Conservation (phyloP, 139 green algal species). For the Marvania coccoides region DNA sequence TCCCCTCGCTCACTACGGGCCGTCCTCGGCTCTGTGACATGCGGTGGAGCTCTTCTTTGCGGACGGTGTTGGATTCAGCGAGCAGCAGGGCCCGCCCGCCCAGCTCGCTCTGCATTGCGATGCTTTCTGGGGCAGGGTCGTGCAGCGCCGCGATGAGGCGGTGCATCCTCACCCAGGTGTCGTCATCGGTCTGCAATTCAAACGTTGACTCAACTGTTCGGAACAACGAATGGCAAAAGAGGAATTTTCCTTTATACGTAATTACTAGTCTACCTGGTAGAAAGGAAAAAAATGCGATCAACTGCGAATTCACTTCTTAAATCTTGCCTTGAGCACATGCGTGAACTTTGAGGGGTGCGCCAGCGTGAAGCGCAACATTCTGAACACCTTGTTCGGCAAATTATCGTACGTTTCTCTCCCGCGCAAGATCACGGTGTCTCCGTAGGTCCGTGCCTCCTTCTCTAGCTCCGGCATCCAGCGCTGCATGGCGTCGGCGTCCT, state of each 20-base stretch:
- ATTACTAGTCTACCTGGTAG: too few species aligned
- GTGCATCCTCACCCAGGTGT: slow-evolving; percentile 39
- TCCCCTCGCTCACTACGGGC: slow-evolving; percentile 7
- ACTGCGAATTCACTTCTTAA: too few species aligned
- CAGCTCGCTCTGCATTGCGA: neutral
- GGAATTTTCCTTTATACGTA: too few species aligned
- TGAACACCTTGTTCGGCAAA: slow-evolving; percentile 52
- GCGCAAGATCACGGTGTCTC: slow-evolving; percentile 38
- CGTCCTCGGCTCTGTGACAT: neutral
- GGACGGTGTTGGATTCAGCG: too few species aligned
- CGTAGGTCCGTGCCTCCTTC: slow-evolving; percentile 17
- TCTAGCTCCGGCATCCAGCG: neutral
- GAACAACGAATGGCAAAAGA: too few species aligned
- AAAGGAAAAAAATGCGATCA: too few species aligned
- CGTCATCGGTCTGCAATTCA: slow-evolving; percentile 58
- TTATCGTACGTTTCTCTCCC: slow-evolving; percentile 42
- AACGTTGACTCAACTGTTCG: too few species aligned
- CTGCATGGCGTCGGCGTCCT: neutral
- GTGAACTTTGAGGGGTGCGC: slow-evolving; percentile 32
- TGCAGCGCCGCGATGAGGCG: slow-evolving; percentile 17
- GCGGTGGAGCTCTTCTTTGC: neutral
- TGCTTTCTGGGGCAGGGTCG: neutral
- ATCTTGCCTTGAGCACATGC: slow-evolving; percentile 53
- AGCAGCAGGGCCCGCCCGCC: neutral
- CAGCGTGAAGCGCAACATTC: slow-evolving; percentile 30